phyloP scores from a whole-genome alignment of 305 asterid genomes.

The Ilex paraguariensis region DNA sequence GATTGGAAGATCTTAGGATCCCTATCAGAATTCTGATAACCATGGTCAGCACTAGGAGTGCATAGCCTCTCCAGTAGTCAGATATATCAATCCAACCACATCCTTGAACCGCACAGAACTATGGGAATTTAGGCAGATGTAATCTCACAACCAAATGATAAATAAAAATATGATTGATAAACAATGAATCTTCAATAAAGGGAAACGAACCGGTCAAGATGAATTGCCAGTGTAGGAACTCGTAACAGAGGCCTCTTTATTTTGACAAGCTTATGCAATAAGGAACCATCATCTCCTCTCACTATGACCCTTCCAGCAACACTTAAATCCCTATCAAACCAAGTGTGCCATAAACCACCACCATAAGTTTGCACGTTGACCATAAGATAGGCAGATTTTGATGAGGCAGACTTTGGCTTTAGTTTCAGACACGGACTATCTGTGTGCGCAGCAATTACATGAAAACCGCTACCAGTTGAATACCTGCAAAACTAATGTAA shows the following conservation, averaged over 20 bases:
- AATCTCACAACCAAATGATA: background rate
- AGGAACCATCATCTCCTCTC: constrained; percentile 77
- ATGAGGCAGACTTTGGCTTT: constrained; percentile 88
- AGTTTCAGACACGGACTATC: constrained; percentile 98
- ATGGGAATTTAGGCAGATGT: too few species aligned
- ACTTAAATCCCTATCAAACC: constrained; percentile 95
- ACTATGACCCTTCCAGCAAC: constrained; percentile 94
- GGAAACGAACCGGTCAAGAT: constrained; percentile 69
- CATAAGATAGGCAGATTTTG: constrained; percentile 89
- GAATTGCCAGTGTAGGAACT: constrained; percentile 95
- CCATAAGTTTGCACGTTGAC: constrained; percentile 94
- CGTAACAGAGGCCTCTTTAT: constrained; percentile 80
- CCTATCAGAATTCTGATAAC: too few species aligned
- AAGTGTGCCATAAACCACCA: constrained; percentile 96
- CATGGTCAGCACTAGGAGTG: too few species aligned
- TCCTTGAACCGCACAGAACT: too few species aligned
- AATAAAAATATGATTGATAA: background rate
- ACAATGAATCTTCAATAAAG: constrained; percentile 6
- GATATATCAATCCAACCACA: too few species aligned
- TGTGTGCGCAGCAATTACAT: constrained; percentile 91
- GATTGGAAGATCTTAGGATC: too few species aligned
- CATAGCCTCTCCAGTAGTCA: too few species aligned
- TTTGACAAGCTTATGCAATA: constrained; percentile 82
- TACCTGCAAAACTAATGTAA: constrained; percentile 64
- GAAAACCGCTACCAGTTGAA: constrained; percentile 79